These are phyloP conservation scores for Platanus orientalis DNA, from an alignment of 164 flowering plant species.

Conservation along the genomic window DNA sequence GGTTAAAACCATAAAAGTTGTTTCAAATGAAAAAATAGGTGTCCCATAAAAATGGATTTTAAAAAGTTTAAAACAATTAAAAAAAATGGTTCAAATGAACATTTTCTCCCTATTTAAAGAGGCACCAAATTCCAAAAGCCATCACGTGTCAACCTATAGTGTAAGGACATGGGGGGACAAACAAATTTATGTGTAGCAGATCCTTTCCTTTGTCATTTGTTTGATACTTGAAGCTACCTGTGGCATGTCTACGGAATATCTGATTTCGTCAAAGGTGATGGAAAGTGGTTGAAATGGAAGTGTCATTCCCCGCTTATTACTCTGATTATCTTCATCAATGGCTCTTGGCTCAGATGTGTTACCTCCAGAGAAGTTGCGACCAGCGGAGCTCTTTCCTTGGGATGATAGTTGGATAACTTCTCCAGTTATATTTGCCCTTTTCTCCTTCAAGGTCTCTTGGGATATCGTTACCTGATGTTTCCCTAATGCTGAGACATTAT, in stretches of 20 bases:
- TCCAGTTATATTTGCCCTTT: slow-evolving; percentile 12
- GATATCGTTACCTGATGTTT: slow-evolving; percentile 21
- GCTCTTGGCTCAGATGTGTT: too few species aligned
- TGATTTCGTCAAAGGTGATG: slow-evolving; percentile 40
- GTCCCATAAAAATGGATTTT: too few species aligned
- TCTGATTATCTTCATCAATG: slow-evolving; percentile 3
- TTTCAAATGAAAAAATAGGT: too few species aligned
- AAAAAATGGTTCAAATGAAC: too few species aligned
- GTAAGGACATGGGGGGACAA: too few species aligned
- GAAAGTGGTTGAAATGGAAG: slow-evolving; percentile 49
- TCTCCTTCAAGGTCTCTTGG: slow-evolving; percentile 24
- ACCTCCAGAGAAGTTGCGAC: neutral
- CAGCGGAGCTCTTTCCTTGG: slow-evolving; percentile 7
- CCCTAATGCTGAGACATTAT: slow-evolving; percentile 35
- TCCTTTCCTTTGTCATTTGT: too few species aligned
- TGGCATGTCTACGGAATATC: slow-evolving; percentile 59
- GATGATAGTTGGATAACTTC: slow-evolving; percentile 14
- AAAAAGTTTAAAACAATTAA: too few species aligned
- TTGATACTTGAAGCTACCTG: slow-evolving; percentile 20
- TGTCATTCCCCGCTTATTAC: slow-evolving; percentile 41
- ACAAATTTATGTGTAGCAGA: too few species aligned
- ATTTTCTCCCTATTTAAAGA: too few species aligned
- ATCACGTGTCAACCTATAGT: too few species aligned
- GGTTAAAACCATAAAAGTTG: too few species aligned
- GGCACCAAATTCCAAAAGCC: too few species aligned